Conservation (phyloP, 2,329 filamentous ascomycete genomes). For the Aspergillus sp. region DNA sequence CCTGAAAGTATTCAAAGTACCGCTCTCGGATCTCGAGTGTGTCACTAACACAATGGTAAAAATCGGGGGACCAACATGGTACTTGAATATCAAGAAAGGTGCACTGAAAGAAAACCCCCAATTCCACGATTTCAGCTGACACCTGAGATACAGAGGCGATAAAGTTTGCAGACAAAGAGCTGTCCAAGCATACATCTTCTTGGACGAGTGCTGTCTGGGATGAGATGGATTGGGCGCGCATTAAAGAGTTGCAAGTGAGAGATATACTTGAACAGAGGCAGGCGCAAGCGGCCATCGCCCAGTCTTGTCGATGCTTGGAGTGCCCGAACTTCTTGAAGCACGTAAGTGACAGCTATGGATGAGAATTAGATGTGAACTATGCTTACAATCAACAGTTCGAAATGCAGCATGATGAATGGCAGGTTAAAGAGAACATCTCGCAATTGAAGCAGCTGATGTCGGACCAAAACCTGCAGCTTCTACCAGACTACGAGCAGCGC, state of each 20-base stretch:
- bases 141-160: constrained; percentile 41
- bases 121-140: constrained; percentile 3
- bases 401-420: constrained; percentile 95
- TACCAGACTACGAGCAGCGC: constrained; percentile 95
- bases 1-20: constrained; percentile 64
- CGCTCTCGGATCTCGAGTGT: constrained; percentile 75
- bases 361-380: not conserved
- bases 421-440: constrained; percentile 88
- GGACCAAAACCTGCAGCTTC: constrained; percentile 89
- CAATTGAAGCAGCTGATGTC: constrained; percentile 85
- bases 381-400: constrained; percentile 60
- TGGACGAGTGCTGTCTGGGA: constrained; percentile 76
- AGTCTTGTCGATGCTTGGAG: constrained; percentile 59
- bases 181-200: constrained; percentile 63
- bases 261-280: constrained; percentile 71
- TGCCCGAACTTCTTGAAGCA: constrained; percentile 85
- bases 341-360: constrained; percentile 49
- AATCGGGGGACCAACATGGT: constrained; percentile 43
- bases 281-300: constrained; percentile 59
- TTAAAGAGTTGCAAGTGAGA: constrained; percentile 77
- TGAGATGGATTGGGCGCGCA: constrained; percentile 74
- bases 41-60: constrained; percentile 66
- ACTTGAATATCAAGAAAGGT: constrained; percentile 49
- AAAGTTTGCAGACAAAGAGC: constrained; percentile 61
- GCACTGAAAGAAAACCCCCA: constrained; percentile 2